Conservation (phyloP, 208 protist species). For the Crithidia sp. region DNA sequence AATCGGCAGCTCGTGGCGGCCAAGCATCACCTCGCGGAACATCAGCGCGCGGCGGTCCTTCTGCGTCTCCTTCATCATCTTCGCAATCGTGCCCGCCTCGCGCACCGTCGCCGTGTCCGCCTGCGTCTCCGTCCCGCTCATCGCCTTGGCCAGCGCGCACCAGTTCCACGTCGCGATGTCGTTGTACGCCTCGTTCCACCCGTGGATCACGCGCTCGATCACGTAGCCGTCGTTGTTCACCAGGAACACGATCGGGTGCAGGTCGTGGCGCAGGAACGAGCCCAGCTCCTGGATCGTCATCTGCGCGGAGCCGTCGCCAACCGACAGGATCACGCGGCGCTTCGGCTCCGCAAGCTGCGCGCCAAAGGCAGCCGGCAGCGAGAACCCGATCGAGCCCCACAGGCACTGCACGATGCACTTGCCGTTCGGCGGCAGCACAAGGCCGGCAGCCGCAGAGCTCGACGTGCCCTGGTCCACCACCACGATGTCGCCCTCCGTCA, state of each 20-base stretch:
- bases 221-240: constrained; percentile 62
- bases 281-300: constrained; percentile 57
- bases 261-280: constrained; percentile 39
- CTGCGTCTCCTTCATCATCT: constrained; percentile 21
- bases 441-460: constrained; percentile 33
- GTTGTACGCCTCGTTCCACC: constrained; percentile 56
- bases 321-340: constrained; percentile 38
- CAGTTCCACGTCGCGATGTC: constrained; percentile 56
- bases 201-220: constrained; percentile 55
- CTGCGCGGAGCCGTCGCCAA: constrained; percentile 46
- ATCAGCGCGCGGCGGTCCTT: constrained; percentile 26
- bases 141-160: constrained; percentile 29
- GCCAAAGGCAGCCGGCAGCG: constrained; percentile 47
- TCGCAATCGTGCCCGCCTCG: too few relatives aligned
- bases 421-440: constrained; percentile 32
- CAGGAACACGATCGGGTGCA: constrained; percentile 46
- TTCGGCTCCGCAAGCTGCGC: constrained; percentile 41
- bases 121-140: too few relatives aligned
- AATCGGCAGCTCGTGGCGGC: constrained; percentile 42
- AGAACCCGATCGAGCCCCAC: constrained; percentile 56
- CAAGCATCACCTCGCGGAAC: constrained; percentile 47
- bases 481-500: constrained; percentile 43
- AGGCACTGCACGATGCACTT: constrained; percentile 35
- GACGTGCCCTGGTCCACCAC: constrained; percentile 54
- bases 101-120: too few relatives aligned